phyloP scores from a whole-genome alignment of 768 basidiomycete species.

The Leucosporidium scottii region DNA sequence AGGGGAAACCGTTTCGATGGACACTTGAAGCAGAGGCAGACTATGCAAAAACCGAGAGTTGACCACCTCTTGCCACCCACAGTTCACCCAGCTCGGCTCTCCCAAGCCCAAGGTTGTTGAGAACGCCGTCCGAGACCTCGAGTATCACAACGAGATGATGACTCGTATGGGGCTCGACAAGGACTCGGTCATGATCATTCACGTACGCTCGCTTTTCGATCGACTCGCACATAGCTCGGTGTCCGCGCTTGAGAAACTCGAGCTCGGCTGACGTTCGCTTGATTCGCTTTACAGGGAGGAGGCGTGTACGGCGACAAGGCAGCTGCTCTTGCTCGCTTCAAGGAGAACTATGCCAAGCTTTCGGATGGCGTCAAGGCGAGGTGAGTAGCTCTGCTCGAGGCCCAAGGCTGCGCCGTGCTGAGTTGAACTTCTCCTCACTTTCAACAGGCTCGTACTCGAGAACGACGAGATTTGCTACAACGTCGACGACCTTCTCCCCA shows the following conservation, averaged over 20 bases:
- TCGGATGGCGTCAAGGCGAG: slow-evolving; percentile 63
- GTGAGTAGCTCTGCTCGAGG: slow-evolving; percentile 48
- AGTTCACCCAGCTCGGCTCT: too few relatives aligned
- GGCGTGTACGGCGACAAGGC: slow-evolving; percentile 76
- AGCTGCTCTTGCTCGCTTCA: slow-evolving; percentile 63
- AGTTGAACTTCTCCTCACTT: not conserved
- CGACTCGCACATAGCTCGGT: too few relatives aligned
- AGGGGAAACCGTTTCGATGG: too few relatives aligned
- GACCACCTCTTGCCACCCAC: not conserved
- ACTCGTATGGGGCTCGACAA: slow-evolving; percentile 70
- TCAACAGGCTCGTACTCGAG: slow-evolving; percentile 46
- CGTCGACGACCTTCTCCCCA: slow-evolving; percentile 75
- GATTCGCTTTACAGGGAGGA: slow-evolving; percentile 53
- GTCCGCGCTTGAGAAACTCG: too few relatives aligned
- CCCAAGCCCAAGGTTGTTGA: slow-evolving; percentile 68
- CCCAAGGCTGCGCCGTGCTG: slow-evolving; percentile 39
- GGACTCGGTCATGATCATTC: slow-evolving; percentile 85
- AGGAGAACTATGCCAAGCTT: slow-evolving; percentile 47
- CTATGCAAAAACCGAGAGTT: too few relatives aligned
- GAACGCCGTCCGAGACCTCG: slow-evolving; percentile 68
- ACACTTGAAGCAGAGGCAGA: too few relatives aligned
- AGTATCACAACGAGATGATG: slow-evolving; percentile 82
- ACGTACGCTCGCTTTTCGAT: slow-evolving; percentile 46
- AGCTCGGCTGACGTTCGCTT: not conserved
- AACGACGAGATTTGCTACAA: slow-evolving; percentile 94